Evolutionary conservation across 805 yeast species (phyloP), one percentile per base, ranked within the genome.

Genomic region (Spathaspora passalidarum): DNA sequence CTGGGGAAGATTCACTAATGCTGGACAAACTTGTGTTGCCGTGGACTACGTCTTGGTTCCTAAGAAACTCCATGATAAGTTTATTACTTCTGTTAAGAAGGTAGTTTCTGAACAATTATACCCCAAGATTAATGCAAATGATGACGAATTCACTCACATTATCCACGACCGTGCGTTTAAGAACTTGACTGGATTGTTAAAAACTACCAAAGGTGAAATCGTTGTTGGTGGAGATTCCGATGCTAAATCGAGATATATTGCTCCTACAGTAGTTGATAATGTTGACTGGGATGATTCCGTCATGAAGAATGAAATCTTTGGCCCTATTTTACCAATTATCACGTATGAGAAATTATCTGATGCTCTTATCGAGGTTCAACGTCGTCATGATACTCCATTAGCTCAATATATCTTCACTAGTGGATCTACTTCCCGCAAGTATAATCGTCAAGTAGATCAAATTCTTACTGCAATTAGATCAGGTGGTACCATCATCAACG

Each of bases 21-120:
- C 86, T 14, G 98, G 98, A 14, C 98, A 91, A 68, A 82, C 94
- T 2, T 91, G 97, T 69, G 86, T 88, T 34, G 87, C 96, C 8
- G 86, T 91, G 7, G 98, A 92, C 66, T 91, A 89, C 58, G 67
- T 86, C 4, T 56, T 88, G 38, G 85, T 82, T n/a, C 88, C 85
- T 48, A 79, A 74, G 46, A 62, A 72, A 2, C 64, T 82, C 18
- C 80, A 82, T 56, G 78, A 69, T 21, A 67, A 77, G 51, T 78
- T 87, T 42, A 64, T 81, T 6, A 54, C 54, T 1, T 69, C 65
- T 5, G 58, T 79, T 45, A 56, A 73, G 44, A 55, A 62, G 34
- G 73, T 73, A 17, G 56, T 76, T 23, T 62, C 65, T 26, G 63
- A 67, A 21, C 73, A 71, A 39, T 66, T 80, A 39, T 88, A 61